Evolutionary conservation across 176 grass and related monocot genomes (phyloP).

Genomic region (Pontederia crassipes): DNA sequence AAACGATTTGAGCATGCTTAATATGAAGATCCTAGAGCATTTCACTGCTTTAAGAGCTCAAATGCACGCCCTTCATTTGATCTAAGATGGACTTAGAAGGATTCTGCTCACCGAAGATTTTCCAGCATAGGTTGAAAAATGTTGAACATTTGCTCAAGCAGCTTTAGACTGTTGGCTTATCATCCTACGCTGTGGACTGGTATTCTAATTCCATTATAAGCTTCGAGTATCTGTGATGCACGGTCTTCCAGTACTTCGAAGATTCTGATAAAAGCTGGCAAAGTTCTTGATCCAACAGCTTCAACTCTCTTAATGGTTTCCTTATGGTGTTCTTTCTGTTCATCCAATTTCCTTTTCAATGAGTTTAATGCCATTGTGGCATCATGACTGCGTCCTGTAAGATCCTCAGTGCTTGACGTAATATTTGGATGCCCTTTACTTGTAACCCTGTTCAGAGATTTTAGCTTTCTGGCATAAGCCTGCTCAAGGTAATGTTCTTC

Average conservation of each 20-base stretch:
- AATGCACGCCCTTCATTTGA: no score
- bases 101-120: neutral
- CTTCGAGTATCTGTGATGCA: constrained; percentile 31
- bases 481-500: constrained; percentile 32
- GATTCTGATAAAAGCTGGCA: constrained; percentile 51
- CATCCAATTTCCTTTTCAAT: constrained; percentile 35
- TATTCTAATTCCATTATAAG: constrained; percentile 40
- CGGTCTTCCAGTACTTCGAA: constrained; percentile 49
- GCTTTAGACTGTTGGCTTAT: neutral
- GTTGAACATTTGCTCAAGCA: neutral
- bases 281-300: constrained; percentile 33
- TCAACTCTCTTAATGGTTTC: constrained; percentile 34
- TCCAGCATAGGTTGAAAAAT: neutral
- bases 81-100: no score
- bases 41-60: no score
- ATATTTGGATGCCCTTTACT: constrained; percentile 20
- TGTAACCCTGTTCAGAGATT: constrained; percentile 27
- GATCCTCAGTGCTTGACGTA: constrained; percentile 13
- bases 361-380: constrained; percentile 23
- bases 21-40: no score
- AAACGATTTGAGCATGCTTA: neutral
- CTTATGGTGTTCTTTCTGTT: constrained; percentile 39
- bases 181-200: neutral
- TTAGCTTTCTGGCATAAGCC: constrained; percentile 27
- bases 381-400: constrained; percentile 14